Percentiles rank a stretch among this genome's conserved stretches.
phyloP scores from a whole-genome alignment of 441 rosid genomes.

The Erodium chrysanthum region DNA sequence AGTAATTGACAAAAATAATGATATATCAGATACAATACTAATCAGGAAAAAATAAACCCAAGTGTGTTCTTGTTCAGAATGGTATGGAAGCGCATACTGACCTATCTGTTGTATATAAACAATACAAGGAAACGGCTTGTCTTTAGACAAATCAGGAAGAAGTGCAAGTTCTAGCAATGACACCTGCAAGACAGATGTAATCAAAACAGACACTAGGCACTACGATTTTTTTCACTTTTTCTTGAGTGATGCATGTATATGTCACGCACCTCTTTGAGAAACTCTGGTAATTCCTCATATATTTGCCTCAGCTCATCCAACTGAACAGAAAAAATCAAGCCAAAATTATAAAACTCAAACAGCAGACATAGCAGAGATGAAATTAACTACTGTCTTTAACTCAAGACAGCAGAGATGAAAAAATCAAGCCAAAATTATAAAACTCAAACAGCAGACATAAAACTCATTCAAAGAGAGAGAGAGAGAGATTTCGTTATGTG shows the following conservation, averaged over 20 bases:
- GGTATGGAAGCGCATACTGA: conserved; percentile 28
- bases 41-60: conserved; percentile 2
- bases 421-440: not conserved
- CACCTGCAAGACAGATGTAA: conserved; percentile 41
- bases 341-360: conserved; percentile 9
- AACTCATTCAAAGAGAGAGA: too few species aligned
- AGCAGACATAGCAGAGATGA: conserved; percentile 9
- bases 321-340: conserved; percentile 28
- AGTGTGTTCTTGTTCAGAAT: not conserved
- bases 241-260: conserved; percentile 16
- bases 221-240: not conserved
- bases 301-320: conserved; percentile 94
- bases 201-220: conserved; percentile 14
- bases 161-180: conserved; percentile 59
- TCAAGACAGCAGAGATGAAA: too few species aligned
- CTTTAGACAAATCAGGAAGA: conserved; percentile 46
- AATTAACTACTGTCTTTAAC: not conserved
- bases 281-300: conserved; percentile 85
- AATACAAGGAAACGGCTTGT: conserved; percentile 51
- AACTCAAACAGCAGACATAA: conserved; percentile 10
- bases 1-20: not conserved
- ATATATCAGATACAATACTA: not conserved
- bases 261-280: conserved; percentile 64
- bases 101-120: conserved; percentile 88
- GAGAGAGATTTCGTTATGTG: conserved; percentile 2